A percentile compares a stretch with the other conserved stretches of the same genome.
phyloP scores from a whole-genome alignment of 2,329 filamentous ascomycete genomes.

The Xylariaceae sp. region DNA sequence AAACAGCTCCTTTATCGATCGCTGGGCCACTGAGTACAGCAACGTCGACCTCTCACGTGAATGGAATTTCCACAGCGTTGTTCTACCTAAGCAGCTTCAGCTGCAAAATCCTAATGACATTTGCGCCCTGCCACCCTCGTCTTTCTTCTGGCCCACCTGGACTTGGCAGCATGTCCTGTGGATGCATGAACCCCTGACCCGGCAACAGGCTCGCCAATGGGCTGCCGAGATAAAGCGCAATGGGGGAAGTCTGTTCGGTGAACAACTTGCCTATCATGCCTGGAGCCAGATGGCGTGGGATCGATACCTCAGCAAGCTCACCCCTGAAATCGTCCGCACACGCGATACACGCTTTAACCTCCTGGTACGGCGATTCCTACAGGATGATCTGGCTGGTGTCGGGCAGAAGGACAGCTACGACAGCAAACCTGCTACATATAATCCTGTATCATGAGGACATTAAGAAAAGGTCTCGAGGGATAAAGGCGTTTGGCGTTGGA shows the following conservation, averaged over 20 bases:
- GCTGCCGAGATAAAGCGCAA: conserved; percentile 40
- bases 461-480: neutral
- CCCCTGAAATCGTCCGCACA: conserved; percentile 41
- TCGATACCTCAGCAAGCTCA: conserved; percentile 43
- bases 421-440: neutral
- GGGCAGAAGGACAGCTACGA: conserved; percentile 2
- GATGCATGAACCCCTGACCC: conserved; percentile 46
- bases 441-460: conserved; percentile 3
- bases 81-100: conserved; percentile 44
- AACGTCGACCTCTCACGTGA: conserved; percentile 43
- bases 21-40: conserved; percentile 46
- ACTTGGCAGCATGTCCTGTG: conserved; percentile 47
- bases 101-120: conserved; percentile 41
- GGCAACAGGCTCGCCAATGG: conserved; percentile 41
- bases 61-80: conserved; percentile 49
- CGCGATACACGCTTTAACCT: conserved; percentile 48
- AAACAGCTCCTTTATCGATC: conserved; percentile 44
- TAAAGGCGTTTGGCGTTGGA: conserved; percentile 16
- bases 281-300: conserved; percentile 49
- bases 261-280: conserved; percentile 48
- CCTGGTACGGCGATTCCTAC: conserved; percentile 42
- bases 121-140: conserved; percentile 45
- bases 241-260: conserved; percentile 44
- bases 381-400: conserved; percentile 37
- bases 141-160: conserved; percentile 52